Percentiles rank a stretch among this genome's conserved stretches.
Evolutionary conservation across 139 green algal genomes (phyloP).

Genomic region (Desmodesmus armatus): DNA sequence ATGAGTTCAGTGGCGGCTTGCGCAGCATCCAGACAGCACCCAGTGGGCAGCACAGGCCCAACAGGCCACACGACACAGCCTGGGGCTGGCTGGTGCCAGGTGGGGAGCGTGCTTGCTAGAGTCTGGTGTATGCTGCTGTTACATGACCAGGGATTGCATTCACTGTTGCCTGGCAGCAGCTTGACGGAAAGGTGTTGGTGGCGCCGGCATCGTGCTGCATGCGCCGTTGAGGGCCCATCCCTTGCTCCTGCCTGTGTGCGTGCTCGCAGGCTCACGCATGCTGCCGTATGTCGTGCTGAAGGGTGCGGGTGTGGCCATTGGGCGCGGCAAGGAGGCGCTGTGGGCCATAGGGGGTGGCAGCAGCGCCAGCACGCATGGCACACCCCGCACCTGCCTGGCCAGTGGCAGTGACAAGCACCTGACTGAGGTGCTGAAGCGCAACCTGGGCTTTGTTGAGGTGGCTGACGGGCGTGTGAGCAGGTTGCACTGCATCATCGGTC

Average conservation of each 20-base stretch:
- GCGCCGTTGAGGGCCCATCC: no score
- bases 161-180: no score
- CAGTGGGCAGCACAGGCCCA: conserved; percentile 4
- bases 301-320: conserved; percentile 55
- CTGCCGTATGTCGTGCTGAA: conserved; percentile 65
- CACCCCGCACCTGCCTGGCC: conserved; percentile 1
- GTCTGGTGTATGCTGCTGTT: no score
- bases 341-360: conserved; percentile 21
- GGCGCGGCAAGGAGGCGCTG: conserved; percentile 53
- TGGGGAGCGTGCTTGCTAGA: no score
- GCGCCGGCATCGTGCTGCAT: no score
- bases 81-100: conserved; percentile 64
- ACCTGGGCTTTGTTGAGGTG: conserved; percentile 68
- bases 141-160: no score
- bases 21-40: conserved; percentile 44
- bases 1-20: conserved; percentile 45
- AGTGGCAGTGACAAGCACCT: conserved; percentile 42
- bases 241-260: no score
- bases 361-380: not conserved
- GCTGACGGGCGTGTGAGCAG: conserved; percentile 71
- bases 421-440: conserved; percentile 35
- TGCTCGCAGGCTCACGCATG: conserved; percentile 37
- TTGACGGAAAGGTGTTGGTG: no score
- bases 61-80: conserved; percentile 11
- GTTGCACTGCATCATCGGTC: conserved; percentile 69